Conservation (phyloP, 768 basidiomycete genomes). For the Cystobasidiopsis lactophilus region DNA sequence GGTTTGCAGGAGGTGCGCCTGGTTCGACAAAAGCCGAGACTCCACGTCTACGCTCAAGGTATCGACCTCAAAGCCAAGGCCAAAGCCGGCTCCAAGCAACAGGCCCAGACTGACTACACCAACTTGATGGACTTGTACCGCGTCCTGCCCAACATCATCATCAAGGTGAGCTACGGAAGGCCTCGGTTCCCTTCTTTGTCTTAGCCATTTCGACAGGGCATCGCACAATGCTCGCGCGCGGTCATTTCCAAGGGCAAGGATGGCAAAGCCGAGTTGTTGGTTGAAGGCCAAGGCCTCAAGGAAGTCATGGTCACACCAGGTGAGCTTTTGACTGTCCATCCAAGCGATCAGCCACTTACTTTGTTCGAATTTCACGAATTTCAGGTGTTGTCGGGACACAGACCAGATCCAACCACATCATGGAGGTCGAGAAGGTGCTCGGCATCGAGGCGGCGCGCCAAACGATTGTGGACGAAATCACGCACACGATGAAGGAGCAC, state of each 20-base stretch:
- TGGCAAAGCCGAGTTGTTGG: conserved; percentile 73
- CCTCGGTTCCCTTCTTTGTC: no score
- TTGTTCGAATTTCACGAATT: background rate
- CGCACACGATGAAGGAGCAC: conserved; percentile 88
- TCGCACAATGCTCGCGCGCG: conserved; percentile 66
- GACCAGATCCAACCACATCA: conserved; percentile 90
- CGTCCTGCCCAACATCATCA: conserved; percentile 58
- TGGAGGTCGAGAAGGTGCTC: conserved; percentile 82
- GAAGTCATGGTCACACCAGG: conserved; percentile 96
- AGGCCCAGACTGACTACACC: conserved; percentile 22
- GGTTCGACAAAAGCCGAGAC: conserved; percentile 23
- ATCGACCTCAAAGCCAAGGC: conserved; percentile 17
- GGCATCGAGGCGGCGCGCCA: conserved; percentile 89
- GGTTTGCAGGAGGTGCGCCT: conserved; percentile 21
- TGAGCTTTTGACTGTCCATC: conserved; percentile 26
- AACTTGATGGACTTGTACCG: conserved; percentile 63
- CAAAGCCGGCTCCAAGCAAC: background rate
- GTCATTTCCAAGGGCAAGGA: conserved; percentile 87
- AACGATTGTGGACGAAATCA: conserved; percentile 91
- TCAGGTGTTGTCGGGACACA: conserved; percentile 74
- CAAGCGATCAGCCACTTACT: background rate
- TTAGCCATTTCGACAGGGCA: conserved; percentile 43
- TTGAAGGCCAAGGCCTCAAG: conserved; percentile 90
- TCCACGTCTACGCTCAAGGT: conserved; percentile 27
- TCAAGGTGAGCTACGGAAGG: conserved; percentile 48